phyloP scores from a whole-genome alignment of 805 yeast genomes.

The Yarrowia osloensis region DNA sequence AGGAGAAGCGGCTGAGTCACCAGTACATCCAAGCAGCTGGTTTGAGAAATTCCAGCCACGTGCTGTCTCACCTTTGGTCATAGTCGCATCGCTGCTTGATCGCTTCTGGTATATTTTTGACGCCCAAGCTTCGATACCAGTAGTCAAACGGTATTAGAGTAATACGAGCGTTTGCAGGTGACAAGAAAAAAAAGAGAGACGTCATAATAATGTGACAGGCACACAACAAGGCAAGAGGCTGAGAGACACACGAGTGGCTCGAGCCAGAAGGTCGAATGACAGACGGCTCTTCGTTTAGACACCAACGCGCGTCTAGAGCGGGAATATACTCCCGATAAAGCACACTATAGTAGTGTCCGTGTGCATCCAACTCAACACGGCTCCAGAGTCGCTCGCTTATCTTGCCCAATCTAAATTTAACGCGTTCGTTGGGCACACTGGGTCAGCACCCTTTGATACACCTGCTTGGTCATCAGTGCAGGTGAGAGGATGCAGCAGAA shows the following conservation, averaged over 20 bases:
- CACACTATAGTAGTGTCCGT: too few species aligned
- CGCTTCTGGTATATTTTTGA: neutral
- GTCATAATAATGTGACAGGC: neutral
- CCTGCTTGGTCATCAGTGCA: neutral
- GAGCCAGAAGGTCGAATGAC: neutral
- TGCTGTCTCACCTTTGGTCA: neutral
- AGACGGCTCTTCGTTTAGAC: neutral
- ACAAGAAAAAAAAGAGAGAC: neutral
- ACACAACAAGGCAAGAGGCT: neutral
- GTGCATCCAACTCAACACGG: too few species aligned
- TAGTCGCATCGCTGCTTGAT: neutral
- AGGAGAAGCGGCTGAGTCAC: neutral
- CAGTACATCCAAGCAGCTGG: neutral
- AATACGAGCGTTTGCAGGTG: slow-evolving; percentile 1
- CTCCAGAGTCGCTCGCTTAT: neutral
- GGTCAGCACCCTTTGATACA: neutral
- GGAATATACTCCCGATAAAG: too few species aligned
- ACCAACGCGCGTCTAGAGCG: neutral
- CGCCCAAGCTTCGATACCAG: neutral
- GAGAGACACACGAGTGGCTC: neutral
- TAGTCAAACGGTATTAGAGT: slow-evolving; percentile 13
- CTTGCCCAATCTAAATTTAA: slow-evolving; percentile 8
- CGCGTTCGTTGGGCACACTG: too few species aligned
- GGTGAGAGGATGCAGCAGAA: neutral
- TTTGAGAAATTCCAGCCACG: too few species aligned